phyloP scores from a whole-genome alignment of 1,284 basidiomycete species.

The Cutaneotrichosporon spelunceum region DNA sequence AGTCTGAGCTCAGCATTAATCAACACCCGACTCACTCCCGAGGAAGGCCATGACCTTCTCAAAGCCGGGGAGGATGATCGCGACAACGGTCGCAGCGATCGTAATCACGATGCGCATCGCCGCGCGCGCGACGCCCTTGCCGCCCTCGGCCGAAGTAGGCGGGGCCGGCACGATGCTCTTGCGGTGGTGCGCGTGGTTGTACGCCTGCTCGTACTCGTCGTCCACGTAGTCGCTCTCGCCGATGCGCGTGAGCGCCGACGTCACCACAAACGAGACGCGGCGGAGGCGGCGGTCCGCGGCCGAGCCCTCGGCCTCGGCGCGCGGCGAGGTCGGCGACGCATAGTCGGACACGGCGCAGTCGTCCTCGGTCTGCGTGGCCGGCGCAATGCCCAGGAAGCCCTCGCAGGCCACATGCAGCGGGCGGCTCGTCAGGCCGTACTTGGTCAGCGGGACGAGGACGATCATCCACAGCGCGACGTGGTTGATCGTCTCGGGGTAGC shows the following conservation, averaged over 20 bases:
- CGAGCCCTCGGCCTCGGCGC: neutral
- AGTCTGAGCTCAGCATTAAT: constrained; percentile 42
- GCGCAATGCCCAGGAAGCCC: constrained; percentile 64
- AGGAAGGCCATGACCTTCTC: constrained; percentile 83
- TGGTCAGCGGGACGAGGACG: constrained; percentile 80
- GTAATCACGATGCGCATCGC: constrained; percentile 42
- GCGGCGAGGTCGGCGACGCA: neutral
- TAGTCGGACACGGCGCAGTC: too few species aligned
- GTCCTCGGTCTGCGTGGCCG: too few species aligned
- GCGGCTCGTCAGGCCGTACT: constrained; percentile 79
- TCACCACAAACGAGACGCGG: constrained; percentile 13
- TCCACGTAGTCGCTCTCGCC: constrained; percentile 17
- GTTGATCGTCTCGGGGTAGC: constrained; percentile 72
- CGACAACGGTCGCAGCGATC: constrained; percentile 32
- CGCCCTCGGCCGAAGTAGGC: constrained; percentile 9
- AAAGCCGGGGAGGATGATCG: constrained; percentile 51
- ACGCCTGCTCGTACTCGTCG: neutral
- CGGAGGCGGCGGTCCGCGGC: neutral
- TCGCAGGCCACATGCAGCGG: constrained; percentile 82
- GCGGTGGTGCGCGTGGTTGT: neutral
- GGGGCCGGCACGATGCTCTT: neutral
- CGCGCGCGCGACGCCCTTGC: constrained; percentile 31
- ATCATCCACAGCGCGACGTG: constrained; percentile 81
- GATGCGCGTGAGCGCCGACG: constrained; percentile 9
- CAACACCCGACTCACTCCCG: constrained; percentile 58